Evolutionary conservation across 2,329 filamentous ascomycete species (phyloP).

Genomic region (Chaetothyriales sp.): DNA sequence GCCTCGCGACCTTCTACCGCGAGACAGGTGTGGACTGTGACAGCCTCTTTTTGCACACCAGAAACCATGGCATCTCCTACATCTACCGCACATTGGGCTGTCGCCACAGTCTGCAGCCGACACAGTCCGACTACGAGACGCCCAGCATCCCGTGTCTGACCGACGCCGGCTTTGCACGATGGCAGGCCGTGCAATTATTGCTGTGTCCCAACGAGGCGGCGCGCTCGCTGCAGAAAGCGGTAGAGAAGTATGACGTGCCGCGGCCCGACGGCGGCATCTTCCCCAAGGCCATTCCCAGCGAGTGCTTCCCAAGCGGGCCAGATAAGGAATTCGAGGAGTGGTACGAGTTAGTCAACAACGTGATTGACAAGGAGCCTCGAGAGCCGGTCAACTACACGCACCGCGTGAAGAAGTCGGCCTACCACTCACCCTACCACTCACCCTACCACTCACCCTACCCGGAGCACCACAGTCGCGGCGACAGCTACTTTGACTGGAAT

Average conservation of each 20-base stretch:
- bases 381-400: conserved; percentile 22
- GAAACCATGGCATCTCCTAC: conserved; percentile 64
- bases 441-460: conserved; percentile 22
- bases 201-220: conserved; percentile 81
- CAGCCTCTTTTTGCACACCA: conserved; percentile 63
- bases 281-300: conserved; percentile 50
- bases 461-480: conserved; percentile 9
- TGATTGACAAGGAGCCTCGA: conserved; percentile 36
- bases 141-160: conserved; percentile 76
- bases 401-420: conserved; percentile 18
- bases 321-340: conserved; percentile 73
- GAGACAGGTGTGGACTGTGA: conserved; percentile 64
- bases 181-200: conserved; percentile 83
- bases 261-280: conserved; percentile 54
- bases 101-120: conserved; percentile 71
- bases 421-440: too few relatives aligned
- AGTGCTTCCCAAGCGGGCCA: conserved; percentile 56
- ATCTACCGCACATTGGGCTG: conserved; percentile 88
- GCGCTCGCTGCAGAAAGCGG: conserved; percentile 65
- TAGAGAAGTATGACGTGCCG: conserved; percentile 60
- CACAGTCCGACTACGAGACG: conserved; percentile 52
- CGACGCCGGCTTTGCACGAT: conserved; percentile 71
- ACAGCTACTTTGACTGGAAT: conserved; percentile 14
- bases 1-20: conserved; percentile 65
- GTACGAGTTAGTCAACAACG: conserved; percentile 65